Evolutionary conservation across 257 asterid species (phyloP), one percentile per base, ranked within the genome.

Genomic region (Jaltomata sinuosa): DNA sequence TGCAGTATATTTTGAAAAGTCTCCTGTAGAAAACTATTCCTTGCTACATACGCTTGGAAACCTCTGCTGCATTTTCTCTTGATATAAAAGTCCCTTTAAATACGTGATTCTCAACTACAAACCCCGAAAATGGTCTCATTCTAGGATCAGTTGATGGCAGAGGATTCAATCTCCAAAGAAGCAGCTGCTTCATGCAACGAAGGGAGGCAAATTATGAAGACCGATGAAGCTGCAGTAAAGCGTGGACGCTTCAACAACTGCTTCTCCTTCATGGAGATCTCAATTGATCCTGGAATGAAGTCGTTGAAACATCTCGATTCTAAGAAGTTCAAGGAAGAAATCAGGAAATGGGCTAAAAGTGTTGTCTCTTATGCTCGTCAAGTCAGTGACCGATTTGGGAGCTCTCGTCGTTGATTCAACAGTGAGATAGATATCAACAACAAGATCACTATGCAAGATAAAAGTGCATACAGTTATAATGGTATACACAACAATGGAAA

Each of bases 311-410:
- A 93, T 21, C 79, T 94, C 86, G 96, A 96, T 84, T 94, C 99
- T 4, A 86, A 88, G 53, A 91, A 93, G 90, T 84, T 96, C 83
- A 96, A 94, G 85, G 89, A 89, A 5, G 94, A 87, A 55, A 94
- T 96, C 92, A 91, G 72, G 90, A 92, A 83, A 94, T 96, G 99
- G 97, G 99, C 99, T 22, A 92, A 93, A 84, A 90, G 86, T 27
- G 97, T 96, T 0, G 97, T 82, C 40, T 42, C 81, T 49, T 94
- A 93, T 62, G 97, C 98, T 38, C 90, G 98, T 6, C 98, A 95
- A 82, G 89, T 93, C 47, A 94, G 97, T 86, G 90, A 86, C 50
- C 90, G 36, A 31, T 84, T 91, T 2, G 92, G 94, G 80, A 89
- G 92, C 89, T 85, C 88, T 12, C 87, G 87, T 4, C 82, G 77